Base-by-base conservation (phyloP, 257 asterid genomes). In the Gynochthodes officinalis region DNA sequence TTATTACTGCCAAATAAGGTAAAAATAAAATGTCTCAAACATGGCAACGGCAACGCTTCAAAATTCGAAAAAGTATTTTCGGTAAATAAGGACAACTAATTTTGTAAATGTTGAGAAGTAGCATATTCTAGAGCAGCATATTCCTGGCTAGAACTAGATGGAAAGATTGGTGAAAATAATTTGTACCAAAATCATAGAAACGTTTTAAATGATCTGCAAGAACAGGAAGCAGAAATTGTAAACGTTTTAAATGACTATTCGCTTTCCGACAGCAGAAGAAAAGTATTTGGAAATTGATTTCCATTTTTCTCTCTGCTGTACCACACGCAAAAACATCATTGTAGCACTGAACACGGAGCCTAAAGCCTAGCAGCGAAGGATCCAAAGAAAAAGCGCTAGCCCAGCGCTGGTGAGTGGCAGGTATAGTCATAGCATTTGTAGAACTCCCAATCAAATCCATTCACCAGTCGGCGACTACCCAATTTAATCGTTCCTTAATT, bases 161-260 rank as follows among this genome's bases (percentile, higher is more conserved):
- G 42, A 37, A 37, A 37, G 6, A 37, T 37, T 37, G 6, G 6
- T 8, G 18, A 57, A 9, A 57, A 57, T 5, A n/a, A n/a, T n/a
- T 37, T 2, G 40, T 5, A 37, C 40, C 40, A 37, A 37, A 37
- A 37, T 37, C 40, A 37, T 37, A 6, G 6, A 37, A 37, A 37
- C 4, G 40, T 37, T 37, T 5, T n/a, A n/a, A n/a, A n/a, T n/a
- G n/a, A n/a, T n/a, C n/a, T n/a, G n/a, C n/a, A n/a, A n/a, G n/a
- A n/a, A n/a, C n/a, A n/a, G 18, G 18, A 44, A 27, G 27, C 8
- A 27, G 28, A 66, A n/a, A 13, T 27, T 1, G 37, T 0, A n/a
- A 21, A 10, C 5, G 10, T n/a, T n/a, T n/a, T n/a, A n/a, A n/a
- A n/a, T 39, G 66, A 55, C 55, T 70, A 70, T 70, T 55, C 74